phyloP scores from a whole-genome alignment of 1,139 yeast genomes.

The Schwanniomyces etchellsii region DNA sequence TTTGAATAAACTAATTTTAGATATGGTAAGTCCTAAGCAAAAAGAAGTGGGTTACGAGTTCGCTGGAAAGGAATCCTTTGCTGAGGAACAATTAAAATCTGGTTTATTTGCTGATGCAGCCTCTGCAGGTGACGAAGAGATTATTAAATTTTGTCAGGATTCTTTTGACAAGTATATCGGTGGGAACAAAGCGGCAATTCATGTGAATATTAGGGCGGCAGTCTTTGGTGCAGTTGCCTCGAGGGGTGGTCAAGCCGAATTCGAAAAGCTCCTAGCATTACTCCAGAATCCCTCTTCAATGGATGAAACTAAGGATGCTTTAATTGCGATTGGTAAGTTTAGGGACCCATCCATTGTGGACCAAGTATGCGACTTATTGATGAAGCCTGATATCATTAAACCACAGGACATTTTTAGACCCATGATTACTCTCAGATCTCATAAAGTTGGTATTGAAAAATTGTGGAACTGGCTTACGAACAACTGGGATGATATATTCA shows the following conservation, averaged over 20 bases:
- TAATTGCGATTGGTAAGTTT: constrained; percentile 71
- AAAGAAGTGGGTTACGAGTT: constrained; percentile 68
- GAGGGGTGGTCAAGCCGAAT: constrained; percentile 58
- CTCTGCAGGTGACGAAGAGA: constrained; percentile 49
- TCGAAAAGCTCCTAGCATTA: constrained; percentile 57
- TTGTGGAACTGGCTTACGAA: constrained; percentile 71
- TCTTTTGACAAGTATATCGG: constrained; percentile 54
- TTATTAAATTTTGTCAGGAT: constrained; percentile 46
- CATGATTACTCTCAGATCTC: constrained; percentile 62
- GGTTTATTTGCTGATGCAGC: constrained; percentile 69
- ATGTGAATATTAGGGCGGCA: constrained; percentile 74
- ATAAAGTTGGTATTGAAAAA: constrained; percentile 56
- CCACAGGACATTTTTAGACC: constrained; percentile 81
- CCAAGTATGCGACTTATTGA: constrained; percentile 54
- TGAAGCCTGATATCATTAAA: constrained; percentile 66
- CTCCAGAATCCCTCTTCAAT: constrained; percentile 61
- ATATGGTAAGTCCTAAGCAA: constrained; percentile 56
- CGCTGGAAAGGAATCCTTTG: constrained; percentile 55
- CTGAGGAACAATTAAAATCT: constrained; percentile 71
- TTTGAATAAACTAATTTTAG: constrained; percentile 52
- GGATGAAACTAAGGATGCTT: constrained; percentile 74
- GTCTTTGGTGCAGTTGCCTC: constrained; percentile 68
- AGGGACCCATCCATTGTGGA: constrained; percentile 51
- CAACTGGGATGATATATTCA: constrained; percentile 67
- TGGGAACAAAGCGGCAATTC: constrained; percentile 68